Conservation (phyloP, 345 rosid species). For the Sonneratia caseolaris region DNA sequence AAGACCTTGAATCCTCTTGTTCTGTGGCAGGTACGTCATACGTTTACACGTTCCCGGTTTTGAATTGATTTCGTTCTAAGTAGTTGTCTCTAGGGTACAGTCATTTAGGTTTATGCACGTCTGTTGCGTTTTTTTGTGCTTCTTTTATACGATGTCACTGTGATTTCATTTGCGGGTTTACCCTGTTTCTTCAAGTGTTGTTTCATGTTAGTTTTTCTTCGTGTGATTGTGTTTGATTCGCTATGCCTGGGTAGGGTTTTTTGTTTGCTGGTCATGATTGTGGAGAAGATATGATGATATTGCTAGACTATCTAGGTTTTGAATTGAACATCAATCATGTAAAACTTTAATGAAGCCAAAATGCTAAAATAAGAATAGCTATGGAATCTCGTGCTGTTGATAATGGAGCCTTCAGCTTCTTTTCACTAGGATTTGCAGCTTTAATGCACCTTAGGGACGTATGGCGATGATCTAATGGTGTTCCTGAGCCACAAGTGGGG, state of each 20-base stretch:
- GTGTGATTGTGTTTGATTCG: not conserved
- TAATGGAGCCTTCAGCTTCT: no score
- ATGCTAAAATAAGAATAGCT: no score
- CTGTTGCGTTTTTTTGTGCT: not conserved
- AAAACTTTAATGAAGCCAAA: not conserved
- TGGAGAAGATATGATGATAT: not conserved
- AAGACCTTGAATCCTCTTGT: constrained; percentile 16
- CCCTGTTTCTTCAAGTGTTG: not conserved
- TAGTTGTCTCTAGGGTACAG: not conserved
- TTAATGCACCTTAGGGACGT: no score
- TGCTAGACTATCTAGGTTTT: not conserved
- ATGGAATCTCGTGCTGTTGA: not conserved
- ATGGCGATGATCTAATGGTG: no score
- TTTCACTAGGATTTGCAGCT: no score
- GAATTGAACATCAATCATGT: not conserved
- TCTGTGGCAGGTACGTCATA: constrained; percentile 14
- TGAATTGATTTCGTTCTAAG: not conserved
- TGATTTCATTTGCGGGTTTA: not conserved
- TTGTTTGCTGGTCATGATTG: not conserved
- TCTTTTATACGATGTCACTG: not conserved
- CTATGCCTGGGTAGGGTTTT: not conserved
- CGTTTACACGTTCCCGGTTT: no score
- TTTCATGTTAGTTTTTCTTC: not conserved
- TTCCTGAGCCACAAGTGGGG: no score
- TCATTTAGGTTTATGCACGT: not conserved